Evolutionary conservation across 139 green algal genomes (phyloP), one percentile per base, ranked within the genome.

Genomic region (Pycnococcus provasolii): DNA sequence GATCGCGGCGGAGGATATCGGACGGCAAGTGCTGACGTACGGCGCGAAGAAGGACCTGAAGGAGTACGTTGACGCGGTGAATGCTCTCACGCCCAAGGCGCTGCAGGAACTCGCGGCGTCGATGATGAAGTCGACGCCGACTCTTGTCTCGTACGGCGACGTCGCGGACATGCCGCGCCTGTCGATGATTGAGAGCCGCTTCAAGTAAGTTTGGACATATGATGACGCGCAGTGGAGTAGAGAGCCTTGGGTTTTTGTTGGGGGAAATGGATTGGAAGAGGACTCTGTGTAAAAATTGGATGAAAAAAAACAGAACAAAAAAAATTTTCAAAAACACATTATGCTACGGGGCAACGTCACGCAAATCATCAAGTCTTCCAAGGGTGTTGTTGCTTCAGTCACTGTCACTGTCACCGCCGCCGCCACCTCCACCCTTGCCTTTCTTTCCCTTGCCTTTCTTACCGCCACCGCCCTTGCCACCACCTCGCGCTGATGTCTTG

Each of bases 1-100:
- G 58, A 59, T 83, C 26, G 60, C 76, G 5, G 81, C 84, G 1
- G 92, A 98, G 84, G 92, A 98, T 81, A 94, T 98, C 37, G 92
- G 92, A 1, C 73, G 90, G 41, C 92, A 98, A 80, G 84, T 94
- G 15, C 80, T 97, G 5, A 95, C 91, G 26, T 97, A 96, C 74
- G 90, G 87, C 4, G 67, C 86, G 45, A 55, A 52, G n/a, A 80
- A 80, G 62, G 65, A 71, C 1, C 66, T 81, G 45, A 53, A 26
- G 9, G 76, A 82, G 51, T 87, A 84, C 59, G 58, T 82, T 42
- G 55, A 52, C 2, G 59, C 65, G 9, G 60, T 83, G 37, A 45
- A 72, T 11, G 45, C 41, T 7, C 39, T 89, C n/a, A 79, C 63
- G 37, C n/a, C 71, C 2, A 43, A 48, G 26, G 77, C 83, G 67